Conservation (phyloP, 1,284 basidiomycete genomes). For the Tausonia pullulans region DNA sequence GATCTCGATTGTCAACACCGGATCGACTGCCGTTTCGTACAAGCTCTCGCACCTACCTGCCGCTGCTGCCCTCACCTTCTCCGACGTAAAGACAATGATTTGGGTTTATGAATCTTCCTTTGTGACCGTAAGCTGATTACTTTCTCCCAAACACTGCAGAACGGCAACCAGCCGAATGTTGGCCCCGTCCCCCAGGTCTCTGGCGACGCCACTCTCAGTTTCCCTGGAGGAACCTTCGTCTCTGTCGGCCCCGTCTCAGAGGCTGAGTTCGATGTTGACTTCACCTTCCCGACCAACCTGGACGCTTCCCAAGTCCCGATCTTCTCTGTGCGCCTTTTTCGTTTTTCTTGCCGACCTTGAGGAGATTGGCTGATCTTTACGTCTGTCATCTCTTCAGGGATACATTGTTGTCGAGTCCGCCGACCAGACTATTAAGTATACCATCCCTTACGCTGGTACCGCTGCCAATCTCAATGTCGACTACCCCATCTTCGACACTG, state of each 20-base stretch:
- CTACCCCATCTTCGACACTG: conserved; percentile 4
- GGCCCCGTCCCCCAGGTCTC: conserved; percentile 45
- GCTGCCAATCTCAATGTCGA: conserved; percentile 28
- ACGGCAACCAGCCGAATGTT: conserved; percentile 24
- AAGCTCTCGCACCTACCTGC: conserved; percentile 6
- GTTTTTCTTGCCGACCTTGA: conserved; percentile 27
- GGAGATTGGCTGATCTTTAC: not conserved
- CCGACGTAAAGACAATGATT: not conserved
- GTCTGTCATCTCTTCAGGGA: conserved; percentile 9
- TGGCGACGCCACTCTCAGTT: conserved; percentile 37
- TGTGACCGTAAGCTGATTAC: not conserved
- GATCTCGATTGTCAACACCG: conserved; percentile 9
- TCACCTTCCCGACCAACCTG: conserved; percentile 39
- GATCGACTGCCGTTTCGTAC: conserved; percentile 1
- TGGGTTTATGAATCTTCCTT: not conserved
- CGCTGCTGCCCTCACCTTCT: conserved; percentile 7
- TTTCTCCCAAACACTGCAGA: not conserved
- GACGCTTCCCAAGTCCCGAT: conserved; percentile 45
- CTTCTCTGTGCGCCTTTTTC: conserved; percentile 50
- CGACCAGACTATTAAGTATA: conserved; percentile 11
- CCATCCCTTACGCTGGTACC: conserved; percentile 24
- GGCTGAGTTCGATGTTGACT: conserved; percentile 27
- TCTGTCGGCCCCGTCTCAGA: conserved; percentile 32
- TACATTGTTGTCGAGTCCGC: conserved; percentile 18
- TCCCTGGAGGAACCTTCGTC: conserved; percentile 33